These are phyloP conservation scores for Boletellus sp. DNA, from an alignment of 1,284 basidiomycete species.

Conservation along the genomic window DNA sequence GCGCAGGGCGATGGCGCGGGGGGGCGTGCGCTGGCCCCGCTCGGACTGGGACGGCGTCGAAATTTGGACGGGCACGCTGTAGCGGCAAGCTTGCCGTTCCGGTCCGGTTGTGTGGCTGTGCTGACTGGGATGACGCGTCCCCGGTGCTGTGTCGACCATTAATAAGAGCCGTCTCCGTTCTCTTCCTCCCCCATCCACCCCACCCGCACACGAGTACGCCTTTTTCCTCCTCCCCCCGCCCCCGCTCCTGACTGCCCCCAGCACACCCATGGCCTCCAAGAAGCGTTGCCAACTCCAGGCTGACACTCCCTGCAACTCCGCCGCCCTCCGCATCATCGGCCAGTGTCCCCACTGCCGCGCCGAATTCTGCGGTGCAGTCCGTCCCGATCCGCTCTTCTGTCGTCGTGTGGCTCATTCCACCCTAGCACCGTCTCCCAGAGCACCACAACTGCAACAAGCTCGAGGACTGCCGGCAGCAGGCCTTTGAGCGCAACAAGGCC, in stretches of 20 bases:
- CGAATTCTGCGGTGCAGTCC: conserved; percentile 73
- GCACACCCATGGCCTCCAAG: conserved; percentile 65
- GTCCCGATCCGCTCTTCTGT: conserved; percentile 32
- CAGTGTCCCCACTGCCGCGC: conserved; percentile 74
- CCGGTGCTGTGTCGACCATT: conserved; percentile 24
- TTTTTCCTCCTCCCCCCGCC: conserved; percentile 1
- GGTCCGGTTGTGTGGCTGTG: conserved; percentile 22
- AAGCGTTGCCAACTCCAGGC: conserved; percentile 77
- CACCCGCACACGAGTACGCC: too few relatives aligned
- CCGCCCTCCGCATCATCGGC: conserved; percentile 76
- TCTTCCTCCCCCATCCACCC: too few relatives aligned
- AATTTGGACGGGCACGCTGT: conserved; percentile 50
- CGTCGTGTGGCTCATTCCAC: conserved; percentile 17
- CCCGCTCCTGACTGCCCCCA: neutral
- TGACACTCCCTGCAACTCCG: conserved; percentile 69
- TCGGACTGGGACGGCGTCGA: conserved; percentile 76
- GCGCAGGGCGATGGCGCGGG: conserved; percentile 57
- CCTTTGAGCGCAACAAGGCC: conserved; percentile 81
- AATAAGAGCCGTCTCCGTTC: conserved; percentile 20
- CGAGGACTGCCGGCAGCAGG: conserved; percentile 77
- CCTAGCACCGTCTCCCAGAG: conserved; percentile 78
- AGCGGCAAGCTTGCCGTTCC: neutral
- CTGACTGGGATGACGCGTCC: conserved; percentile 32
- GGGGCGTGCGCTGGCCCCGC: conserved; percentile 54
- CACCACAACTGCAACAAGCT: conserved; percentile 77